Base-by-base conservation (phyloP, 805 yeast species). In the Zygoascus flipseniorum region DNA sequence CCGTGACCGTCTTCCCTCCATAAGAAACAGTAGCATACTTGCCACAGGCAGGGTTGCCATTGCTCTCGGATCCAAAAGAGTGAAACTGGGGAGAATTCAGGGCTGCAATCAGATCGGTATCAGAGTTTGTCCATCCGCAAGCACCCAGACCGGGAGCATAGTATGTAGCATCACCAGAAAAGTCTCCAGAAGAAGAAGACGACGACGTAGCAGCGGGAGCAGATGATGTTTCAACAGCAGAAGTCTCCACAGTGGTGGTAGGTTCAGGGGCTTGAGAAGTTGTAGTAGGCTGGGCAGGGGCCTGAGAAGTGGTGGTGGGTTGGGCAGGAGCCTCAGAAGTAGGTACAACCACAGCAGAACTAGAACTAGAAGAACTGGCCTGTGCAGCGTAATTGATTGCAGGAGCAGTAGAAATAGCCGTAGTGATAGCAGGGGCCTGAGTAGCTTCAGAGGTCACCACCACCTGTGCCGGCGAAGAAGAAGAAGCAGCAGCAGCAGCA, bases 91-190 rank as follows among this genome's bases (percentile, higher is more conserved):
- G 69, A 31, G 49, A 32, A 47, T 54, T 74, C 58, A 80, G 67
- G 42, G 85, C 86, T 44, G 76, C 81, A 57, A 81, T 73, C 54
- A 64, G 64, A 60, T 81, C 85, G n/a, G 68, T 35, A 56, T 72
- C 78, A 16, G 69, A 51, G 68, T 68, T 74, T 56, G 71, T 62
- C 45, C 59, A 55, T 43, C 86, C 86, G 68, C 85, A 82, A 23
- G 84, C 80, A 53, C 83, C 85, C 47, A 71, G 67, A 13, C 61
- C 62, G 13, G 63, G 54, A 46, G 52, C 49, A 57, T 56, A 60
- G 55, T 47, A 59, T 20, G 64, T 59, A 26, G 63, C 65, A 20
- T 60, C 53, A n/a, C 63, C 63, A 28, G 58, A 23, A 54, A 54
- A 69, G 42, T 51, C 64, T 45, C 52, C 67, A 39, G 52, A 31